Evolutionary conservation across 2,329 filamentous ascomycete species (phyloP), one percentile per base, ranked within the genome.

Genomic region (Aspergillus pseudotamarii): DNA sequence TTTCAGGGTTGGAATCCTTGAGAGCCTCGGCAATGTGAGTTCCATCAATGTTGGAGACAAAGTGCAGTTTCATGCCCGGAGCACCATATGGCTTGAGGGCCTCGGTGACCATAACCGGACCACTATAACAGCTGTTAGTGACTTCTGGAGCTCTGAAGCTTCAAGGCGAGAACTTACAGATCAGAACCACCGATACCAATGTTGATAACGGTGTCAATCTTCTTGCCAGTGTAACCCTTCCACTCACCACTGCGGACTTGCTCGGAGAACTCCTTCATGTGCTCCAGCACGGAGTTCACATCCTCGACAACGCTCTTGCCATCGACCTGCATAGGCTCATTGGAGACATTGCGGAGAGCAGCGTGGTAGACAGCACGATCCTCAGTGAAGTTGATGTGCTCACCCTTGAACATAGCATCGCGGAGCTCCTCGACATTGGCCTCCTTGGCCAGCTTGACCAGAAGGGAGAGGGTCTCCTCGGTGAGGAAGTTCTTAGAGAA

Each of bases 341-440:
- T 93, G 78, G 88, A 86, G 68, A 93, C 89, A 79, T 99, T 99
- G 78, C 95, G 91, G 75, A 99, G 87, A 56, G 95, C 95, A 71
- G 92, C 88, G 83, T 99, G 95, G 84, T 96, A 96, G 69, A 99
- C 95, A 69, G 95, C 95, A 69, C 95, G 90, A 77, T 94, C 85
- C 85, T 99, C 95, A 64, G 95, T 99, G 83, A 97, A 97, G 88
- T 99, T 99, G 86, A 99, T 98, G 87, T 96, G 94, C 77, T 98
- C 92, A 72, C 95, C 95, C 63, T 89, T 89, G 82, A 99, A 99
- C 94, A 99, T 97, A 76, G 90, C 89, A 88, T 99, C 94, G 68
- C 95, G 91, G 78, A 97, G 92, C 84, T 96, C 87, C 85, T 97
- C 94, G 45, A 99, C 81, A 70, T 90, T 90, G 69, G 94, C 93